Base-by-base conservation (phyloP, 495 filamentous ascomycete species). In the Xylaria intraflava region DNA sequence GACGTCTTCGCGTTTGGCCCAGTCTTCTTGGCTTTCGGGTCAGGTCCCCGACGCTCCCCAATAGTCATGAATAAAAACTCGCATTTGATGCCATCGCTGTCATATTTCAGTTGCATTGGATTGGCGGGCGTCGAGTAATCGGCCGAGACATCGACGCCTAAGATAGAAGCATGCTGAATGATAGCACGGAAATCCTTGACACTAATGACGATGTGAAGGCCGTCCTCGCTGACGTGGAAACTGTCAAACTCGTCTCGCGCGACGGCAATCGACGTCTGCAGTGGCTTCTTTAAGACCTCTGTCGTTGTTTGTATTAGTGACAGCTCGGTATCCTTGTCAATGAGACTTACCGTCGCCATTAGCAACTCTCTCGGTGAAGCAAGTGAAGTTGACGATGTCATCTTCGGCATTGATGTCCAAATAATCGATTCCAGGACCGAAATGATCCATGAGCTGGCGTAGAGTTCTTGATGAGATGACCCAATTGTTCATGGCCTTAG, bases 41-140 rank as follows among this genome's bases (percentile, higher is more conserved):
- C 59, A 8, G 66, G 57, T 46, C 66, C 68, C 29, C 73, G 72
- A 56, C 79, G 79, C 52, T 94, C 88, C n/a, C 90, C 89, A 27
- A 87, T 82, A 9, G 93, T 98, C 91, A 96, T 96, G 40, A 98
- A 69, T 14, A 92, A 92, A 62, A 94, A 96, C 49, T 96, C 88
- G 54, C 86, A 87, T 42, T 79, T 69, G 49, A 96, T 74, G 14
- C 90, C 93, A 45, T 88, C 82, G 23, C 70, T 70, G 7, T 75
- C 74, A 65, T 97, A 97, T 27, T 75, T 81, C 9, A 96, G 70
- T 64, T 95, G 91, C 66, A 98, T 78, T 2, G 93, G 93, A 24
- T 83, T 83, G 33, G 82, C 84, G 1, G 94, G 89, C 19, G 79
- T 76, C 7, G 89, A 94, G 62, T 93, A 97, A 42, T 72, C 73